phyloP scores from a whole-genome alignment of 2,329 filamentous ascomycete species.

The Verticillium nubilum region DNA sequence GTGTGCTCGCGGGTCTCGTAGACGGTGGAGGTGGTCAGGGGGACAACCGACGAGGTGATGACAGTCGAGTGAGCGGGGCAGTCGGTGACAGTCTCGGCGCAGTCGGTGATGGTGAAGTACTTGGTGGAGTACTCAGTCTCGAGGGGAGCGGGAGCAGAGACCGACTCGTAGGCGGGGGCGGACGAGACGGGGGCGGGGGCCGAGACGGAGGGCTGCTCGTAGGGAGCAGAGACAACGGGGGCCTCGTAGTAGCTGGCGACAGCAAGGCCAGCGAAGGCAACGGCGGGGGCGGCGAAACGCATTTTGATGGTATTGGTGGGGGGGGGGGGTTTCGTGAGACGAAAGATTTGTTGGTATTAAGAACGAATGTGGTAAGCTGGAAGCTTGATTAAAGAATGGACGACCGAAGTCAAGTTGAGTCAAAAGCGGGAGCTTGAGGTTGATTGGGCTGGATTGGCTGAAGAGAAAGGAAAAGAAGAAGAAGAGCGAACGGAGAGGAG shows the following conservation, averaged over 20 bases:
- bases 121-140: conserved; percentile 52
- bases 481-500: conserved; percentile 22
- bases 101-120: conserved; percentile 49
- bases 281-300: conserved; percentile 52
- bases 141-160: neutral
- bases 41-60: conserved; percentile 29
- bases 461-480: conserved; percentile 27
- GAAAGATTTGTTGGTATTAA: conserved; percentile 24
- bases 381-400: conserved; percentile 46
- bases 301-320: conserved; percentile 40
- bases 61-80: conserved; percentile 35
- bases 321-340: conserved; percentile 18
- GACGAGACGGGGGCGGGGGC: conserved; percentile 18
- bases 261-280: conserved; percentile 38
- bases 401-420: conserved; percentile 47
- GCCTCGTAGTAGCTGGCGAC: conserved; percentile 16
- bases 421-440: conserved; percentile 24
- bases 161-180: conserved; percentile 19
- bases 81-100: conserved; percentile 41
- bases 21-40: conserved; percentile 40
- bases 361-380: conserved; percentile 22
- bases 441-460: conserved; percentile 29
- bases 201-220: neutral
- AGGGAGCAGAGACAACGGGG: neutral
- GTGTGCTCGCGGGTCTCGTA: conserved; percentile 55